Evolutionary conservation across 2,329 filamentous ascomycete species (phyloP).

Genomic region (Ophiosphaerella narmari): DNA sequence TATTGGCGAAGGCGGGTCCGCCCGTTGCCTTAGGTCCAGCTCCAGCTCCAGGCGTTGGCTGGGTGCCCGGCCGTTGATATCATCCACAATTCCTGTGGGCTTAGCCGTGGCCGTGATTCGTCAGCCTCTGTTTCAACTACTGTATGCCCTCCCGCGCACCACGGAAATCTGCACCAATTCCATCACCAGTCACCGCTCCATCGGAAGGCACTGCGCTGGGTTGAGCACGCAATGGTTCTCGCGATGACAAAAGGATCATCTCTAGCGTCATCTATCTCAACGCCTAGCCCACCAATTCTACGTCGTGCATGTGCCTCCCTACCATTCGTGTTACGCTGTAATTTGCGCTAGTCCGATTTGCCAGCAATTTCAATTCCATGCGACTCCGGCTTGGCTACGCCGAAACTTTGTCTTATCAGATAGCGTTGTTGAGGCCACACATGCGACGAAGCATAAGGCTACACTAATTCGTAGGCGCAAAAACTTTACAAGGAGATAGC

Average conservation of each 20-base stretch:
- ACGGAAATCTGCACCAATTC: not conserved
- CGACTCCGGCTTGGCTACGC: conserved; percentile 10
- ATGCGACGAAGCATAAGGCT: not conserved
- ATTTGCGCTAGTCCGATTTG: not conserved
- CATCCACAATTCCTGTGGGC: too few species aligned
- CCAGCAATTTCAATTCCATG: conserved; percentile 4
- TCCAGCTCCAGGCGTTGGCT: too few species aligned
- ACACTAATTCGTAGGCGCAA: not conserved
- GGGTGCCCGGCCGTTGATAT: too few species aligned
- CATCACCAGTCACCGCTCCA: not conserved
- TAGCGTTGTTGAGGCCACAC: conserved; percentile 6
- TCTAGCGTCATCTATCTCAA: not conserved
- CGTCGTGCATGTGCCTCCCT: too few species aligned
- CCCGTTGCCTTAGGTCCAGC: not conserved
- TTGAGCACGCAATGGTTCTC: not conserved
- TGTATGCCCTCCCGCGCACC: not conserved
- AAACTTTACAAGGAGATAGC: not conserved
- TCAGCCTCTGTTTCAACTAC: not conserved
- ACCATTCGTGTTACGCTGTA: not conserved
- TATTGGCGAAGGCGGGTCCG: not conserved
- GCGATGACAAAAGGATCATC: not conserved
- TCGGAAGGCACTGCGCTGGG: not conserved
- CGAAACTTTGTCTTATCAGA: conserved; percentile 14
- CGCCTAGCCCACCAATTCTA: not conserved
- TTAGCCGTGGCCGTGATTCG: conserved; percentile 1